A percentile compares a stretch with the other conserved stretches of the same genome.
Evolutionary conservation across 139 green algal species (phyloP).

Genomic region (Yamagishiella unicocca): DNA sequence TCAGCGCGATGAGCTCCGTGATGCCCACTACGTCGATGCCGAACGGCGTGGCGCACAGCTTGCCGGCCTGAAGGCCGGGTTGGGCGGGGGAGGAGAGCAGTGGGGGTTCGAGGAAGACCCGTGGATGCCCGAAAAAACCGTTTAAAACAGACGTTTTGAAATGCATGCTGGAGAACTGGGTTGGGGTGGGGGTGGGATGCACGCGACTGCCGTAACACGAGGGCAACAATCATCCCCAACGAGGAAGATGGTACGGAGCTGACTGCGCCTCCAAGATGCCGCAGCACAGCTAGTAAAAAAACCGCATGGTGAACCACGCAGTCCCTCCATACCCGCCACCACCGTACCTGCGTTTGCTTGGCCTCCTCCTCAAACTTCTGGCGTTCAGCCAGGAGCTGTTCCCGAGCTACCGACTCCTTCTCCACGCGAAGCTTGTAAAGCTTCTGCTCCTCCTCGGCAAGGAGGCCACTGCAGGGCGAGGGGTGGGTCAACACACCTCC

Average conservation of each 20-base stretch:
- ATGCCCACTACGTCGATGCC: conserved; percentile 97
- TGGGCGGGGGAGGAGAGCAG: neutral
- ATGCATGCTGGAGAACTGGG: no score
- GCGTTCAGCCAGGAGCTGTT: conserved; percentile 50
- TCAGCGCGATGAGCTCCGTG: conserved; percentile 89
- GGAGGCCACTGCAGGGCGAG: conserved; percentile 59
- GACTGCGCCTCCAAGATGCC: no score
- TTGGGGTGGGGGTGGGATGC: no score
- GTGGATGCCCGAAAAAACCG: no score
- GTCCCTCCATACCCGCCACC: neutral
- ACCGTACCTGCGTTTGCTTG: conserved; percentile 53
- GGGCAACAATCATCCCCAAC: no score
- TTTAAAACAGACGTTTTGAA: no score
- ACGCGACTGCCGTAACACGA: no score
- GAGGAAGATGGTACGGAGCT: no score
- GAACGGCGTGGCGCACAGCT: conserved; percentile 96
- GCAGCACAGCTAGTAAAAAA: no score
- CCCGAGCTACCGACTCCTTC: conserved; percentile 71
- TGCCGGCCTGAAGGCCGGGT: conserved; percentile 63
- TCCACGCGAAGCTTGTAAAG: conserved; percentile 76
- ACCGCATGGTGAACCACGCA: no score
- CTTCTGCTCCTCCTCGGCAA: conserved; percentile 83
- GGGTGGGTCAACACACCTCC: neutral
- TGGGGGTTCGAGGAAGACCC: neutral
- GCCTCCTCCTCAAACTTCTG: conserved; percentile 68